phyloP scores from a whole-genome alignment of 768 basidiomycete species.

The Postia placenta region DNA sequence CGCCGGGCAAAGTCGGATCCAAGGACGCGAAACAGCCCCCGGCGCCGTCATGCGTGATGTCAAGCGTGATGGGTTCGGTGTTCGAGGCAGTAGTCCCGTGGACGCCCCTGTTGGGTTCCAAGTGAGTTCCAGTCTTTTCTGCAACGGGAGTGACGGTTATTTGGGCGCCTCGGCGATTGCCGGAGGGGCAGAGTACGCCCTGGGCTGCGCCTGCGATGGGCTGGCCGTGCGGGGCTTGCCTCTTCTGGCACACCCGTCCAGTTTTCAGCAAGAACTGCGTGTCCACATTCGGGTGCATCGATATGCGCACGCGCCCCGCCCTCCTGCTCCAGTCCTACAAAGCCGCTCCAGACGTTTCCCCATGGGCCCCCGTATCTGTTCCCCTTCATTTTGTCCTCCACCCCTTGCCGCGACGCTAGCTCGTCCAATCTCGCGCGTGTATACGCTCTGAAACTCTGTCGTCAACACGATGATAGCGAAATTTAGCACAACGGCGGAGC shows the following conservation, averaged over 20 bases:
- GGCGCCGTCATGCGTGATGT: constrained; percentile 4
- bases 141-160: neutral
- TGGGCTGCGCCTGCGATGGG: neutral
- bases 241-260: constrained; percentile 1
- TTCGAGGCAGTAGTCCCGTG: neutral
- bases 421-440: neutral
- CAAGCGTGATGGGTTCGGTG: neutral
- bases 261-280: constrained; percentile 2
- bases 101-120: too few species aligned
- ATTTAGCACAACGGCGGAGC: constrained; percentile 16
- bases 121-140: neutral
- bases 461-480: constrained; percentile 19
- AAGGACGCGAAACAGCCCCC: neutral
- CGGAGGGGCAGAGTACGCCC: neutral
- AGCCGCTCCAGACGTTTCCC: neutral
- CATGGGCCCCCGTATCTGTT: neutral
- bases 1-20: neutral
- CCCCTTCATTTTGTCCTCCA: neutral
- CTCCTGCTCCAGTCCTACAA: neutral
- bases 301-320: neutral
- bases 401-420: neutral
- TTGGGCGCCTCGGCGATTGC: neutral
- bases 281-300: constrained; percentile 1
- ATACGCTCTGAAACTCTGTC: neutral
- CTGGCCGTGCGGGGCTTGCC: neutral